Percentiles rank a stretch among this genome's conserved stretches.
Evolutionary conservation across 2,329 filamentous ascomycete genomes (phyloP).

Genomic region (Claviceps pusilla): DNA sequence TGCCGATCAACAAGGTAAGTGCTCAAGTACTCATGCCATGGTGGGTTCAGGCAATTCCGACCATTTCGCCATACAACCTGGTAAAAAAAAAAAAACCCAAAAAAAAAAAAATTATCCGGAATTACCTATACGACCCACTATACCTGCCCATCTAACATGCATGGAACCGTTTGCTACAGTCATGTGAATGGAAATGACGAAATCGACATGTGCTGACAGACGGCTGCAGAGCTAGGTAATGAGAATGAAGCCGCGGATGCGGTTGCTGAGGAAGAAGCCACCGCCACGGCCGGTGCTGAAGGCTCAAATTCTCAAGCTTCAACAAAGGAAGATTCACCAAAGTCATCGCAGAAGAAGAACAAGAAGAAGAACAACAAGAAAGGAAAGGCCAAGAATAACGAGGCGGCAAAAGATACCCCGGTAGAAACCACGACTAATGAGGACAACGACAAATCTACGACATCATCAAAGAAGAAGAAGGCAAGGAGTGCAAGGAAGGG

Average conservation of each 20-base stretch:
- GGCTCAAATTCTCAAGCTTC: neutral
- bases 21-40: neutral
- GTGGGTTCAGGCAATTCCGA: no score
- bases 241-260: conserved; percentile 1
- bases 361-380: conserved; percentile 11
- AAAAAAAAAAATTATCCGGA: no score
- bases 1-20: conserved; percentile 8
- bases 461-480: conserved; percentile 12
- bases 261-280: neutral
- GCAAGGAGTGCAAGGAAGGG: conserved; percentile 13
- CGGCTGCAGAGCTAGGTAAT: neutral
- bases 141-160: no score
- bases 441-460: conserved; percentile 5
- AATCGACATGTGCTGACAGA: neutral
- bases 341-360: neutral
- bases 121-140: no score
- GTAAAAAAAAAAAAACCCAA: no score
- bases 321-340: conserved; percentile 6
- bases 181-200: neutral
- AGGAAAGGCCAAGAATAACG: conserved; percentile 8
- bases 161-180: neutral
- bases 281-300: neutral
- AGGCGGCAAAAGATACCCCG: conserved; percentile 3
- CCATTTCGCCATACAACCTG: no score
- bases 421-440: conserved; percentile 9